phyloP scores from a whole-genome alignment of 2,329 filamentous ascomycete species.

The Aspergillus caelatus region DNA sequence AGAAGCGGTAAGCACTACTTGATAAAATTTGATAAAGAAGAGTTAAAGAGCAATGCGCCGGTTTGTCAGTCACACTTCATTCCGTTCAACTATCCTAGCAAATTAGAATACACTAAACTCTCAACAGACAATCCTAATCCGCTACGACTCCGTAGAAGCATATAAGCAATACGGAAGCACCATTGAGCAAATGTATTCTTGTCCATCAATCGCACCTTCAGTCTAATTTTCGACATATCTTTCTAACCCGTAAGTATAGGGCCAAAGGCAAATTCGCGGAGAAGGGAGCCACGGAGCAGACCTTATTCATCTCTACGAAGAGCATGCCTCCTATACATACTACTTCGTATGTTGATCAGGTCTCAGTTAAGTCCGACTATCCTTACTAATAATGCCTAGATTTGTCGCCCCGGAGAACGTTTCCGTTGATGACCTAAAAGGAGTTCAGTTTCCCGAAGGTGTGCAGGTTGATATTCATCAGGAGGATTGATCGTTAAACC shows the following conservation, averaged over 20 bases:
- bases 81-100: too few species aligned
- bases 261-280: constrained; percentile 11
- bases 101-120: not conserved
- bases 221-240: not conserved
- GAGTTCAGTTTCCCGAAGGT: constrained; percentile 14
- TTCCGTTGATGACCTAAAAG: constrained; percentile 14
- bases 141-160: constrained; percentile 17
- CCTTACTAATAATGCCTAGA: not conserved
- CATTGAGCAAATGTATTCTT: constrained; percentile 18
- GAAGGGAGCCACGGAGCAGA: constrained; percentile 18
- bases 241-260: not conserved
- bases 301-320: constrained; percentile 19
- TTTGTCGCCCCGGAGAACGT: constrained; percentile 16
- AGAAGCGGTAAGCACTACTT: too few species aligned
- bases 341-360: constrained; percentile 12
- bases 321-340: constrained; percentile 21
- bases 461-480: constrained; percentile 14
- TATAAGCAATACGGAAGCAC: constrained; percentile 16
- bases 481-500: not conserved
- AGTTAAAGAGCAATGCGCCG: not conserved
- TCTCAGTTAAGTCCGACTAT: not conserved
- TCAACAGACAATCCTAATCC: constrained; percentile 14
- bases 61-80: not conserved
- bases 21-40: too few species aligned
- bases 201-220: too few species aligned